Conservation (phyloP, 345 rosid genomes). For the Eucalyptus marginata region DNA sequence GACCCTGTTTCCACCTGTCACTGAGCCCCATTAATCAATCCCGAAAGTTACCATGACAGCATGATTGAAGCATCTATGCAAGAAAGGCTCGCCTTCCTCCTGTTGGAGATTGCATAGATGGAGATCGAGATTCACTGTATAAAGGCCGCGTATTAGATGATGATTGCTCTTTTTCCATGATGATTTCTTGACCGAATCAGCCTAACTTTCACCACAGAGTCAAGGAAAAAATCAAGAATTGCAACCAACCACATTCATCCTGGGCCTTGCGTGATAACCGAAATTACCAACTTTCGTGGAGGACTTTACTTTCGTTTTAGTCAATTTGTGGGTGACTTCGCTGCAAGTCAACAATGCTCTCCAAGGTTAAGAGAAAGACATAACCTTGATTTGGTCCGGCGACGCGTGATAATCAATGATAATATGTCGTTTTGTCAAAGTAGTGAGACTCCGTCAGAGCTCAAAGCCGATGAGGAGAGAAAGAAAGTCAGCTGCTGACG, state of each 20-base stretch:
- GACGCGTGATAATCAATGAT: rapidly evolving
- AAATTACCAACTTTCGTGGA: not conserved
- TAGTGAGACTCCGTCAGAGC: not conserved
- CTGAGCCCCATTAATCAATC: not conserved
- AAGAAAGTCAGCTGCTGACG: not conserved
- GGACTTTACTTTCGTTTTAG: not conserved
- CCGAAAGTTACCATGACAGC: not conserved
- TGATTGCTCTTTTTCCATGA: not conserved
- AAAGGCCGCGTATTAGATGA: not conserved
- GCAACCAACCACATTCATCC: not conserved
- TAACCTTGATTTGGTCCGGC: rapidly evolving
- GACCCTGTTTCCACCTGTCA: not conserved
- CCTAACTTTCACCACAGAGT: not conserved
- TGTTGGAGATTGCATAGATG: not conserved
- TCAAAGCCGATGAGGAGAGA: not conserved
- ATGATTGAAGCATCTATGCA: not conserved
- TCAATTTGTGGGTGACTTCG: not conserved
- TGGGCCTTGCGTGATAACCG: not conserved
- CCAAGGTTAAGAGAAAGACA: not conserved
- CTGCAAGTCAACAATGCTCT: not conserved
- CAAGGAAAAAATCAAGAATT: not conserved
- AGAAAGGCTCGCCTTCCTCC: not conserved
- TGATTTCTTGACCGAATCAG: not conserved
- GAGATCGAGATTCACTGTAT: not conserved
- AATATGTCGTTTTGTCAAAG: not conserved